Percentiles rank a stretch among this genome's conserved stretches.
Conservation (phyloP, 2,329 filamentous ascomycete species). For the Nemania serpens region DNA sequence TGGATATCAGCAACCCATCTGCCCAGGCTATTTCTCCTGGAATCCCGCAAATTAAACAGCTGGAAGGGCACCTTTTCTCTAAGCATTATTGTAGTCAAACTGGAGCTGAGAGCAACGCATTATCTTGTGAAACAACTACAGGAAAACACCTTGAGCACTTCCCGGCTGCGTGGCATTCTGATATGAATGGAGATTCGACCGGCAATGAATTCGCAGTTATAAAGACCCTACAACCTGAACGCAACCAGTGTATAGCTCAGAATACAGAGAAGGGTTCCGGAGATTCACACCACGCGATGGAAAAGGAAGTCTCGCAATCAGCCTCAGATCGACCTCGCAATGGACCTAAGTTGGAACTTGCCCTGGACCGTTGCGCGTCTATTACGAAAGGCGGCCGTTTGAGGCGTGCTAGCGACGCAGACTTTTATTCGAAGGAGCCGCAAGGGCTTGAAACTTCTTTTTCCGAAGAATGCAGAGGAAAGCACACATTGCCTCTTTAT, state of each 20-base stretch:
- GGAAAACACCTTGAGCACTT: conserved; percentile 44
- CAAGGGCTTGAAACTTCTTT: conserved; percentile 56
- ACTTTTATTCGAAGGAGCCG: conserved; percentile 51
- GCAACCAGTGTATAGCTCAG: conserved; percentile 28
- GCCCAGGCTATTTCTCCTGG: background rate
- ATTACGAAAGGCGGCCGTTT: background rate
- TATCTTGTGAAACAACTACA: background rate
- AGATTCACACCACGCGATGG: background rate
- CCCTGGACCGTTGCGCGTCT: conserved; percentile 20
- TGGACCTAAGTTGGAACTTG: conserved; percentile 27
- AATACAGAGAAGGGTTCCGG: conserved; percentile 29
- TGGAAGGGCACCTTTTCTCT: conserved; percentile 15
- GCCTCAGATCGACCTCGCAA: conserved; percentile 37
- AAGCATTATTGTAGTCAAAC: background rate
- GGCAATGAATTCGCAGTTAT: background rate
- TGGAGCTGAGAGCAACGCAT: background rate
- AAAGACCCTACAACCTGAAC: conserved; percentile 4
- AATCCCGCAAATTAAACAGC: conserved; percentile 31
- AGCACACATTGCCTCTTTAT: conserved; percentile 43
- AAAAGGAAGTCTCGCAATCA: conserved; percentile 34
- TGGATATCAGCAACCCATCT: background rate
- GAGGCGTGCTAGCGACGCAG: conserved; percentile 23
- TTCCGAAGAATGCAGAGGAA: conserved; percentile 48
- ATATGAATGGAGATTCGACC: background rate
- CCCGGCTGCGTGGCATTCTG: conserved; percentile 46